Evolutionary conservation across 257 asterid genomes (phyloP).

Genomic region (Solanum ossicruentum): DNA sequence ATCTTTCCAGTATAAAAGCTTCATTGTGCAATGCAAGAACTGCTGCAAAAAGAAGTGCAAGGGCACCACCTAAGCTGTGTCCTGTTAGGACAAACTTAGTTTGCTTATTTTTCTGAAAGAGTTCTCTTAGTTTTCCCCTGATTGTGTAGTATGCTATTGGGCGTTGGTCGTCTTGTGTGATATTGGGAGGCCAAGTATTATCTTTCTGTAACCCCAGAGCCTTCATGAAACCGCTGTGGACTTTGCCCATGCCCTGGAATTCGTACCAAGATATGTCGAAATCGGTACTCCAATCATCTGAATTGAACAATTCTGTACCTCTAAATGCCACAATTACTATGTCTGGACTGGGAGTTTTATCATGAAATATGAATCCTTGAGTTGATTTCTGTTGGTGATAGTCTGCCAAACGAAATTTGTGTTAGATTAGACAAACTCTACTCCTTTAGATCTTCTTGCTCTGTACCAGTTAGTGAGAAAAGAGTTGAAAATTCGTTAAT

Average conservation of each 20-base stretch:
- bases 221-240: constrained; percentile 49
- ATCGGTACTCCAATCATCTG: constrained; percentile 36
- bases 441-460: no score
- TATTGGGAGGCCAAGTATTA: constrained; percentile 14
- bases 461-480: neutral
- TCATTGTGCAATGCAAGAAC: constrained; percentile 34
- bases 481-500: neutral
- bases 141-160: constrained; percentile 26
- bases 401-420: constrained; percentile 8
- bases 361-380: constrained; percentile 37
- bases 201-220: constrained; percentile 42
- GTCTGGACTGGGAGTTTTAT: constrained; percentile 4
- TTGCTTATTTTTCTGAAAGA: neutral
- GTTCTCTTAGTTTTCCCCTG: constrained; percentile 10
- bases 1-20: constrained; percentile 18
- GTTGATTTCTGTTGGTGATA: constrained; percentile 17
- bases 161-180: neutral
- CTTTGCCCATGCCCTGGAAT: constrained; percentile 22
- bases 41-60: constrained; percentile 41
- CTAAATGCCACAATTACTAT: constrained; percentile 28
- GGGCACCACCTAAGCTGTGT: constrained; percentile 69
- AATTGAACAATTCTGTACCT: constrained; percentile 36
- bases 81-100: constrained; percentile 40
- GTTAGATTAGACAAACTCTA: neutral
- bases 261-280: constrained; percentile 39